These are phyloP conservation scores for Leptographium lundbergii DNA, from an alignment of 2,329 filamentous ascomycete species.

Conservation along the genomic window DNA sequence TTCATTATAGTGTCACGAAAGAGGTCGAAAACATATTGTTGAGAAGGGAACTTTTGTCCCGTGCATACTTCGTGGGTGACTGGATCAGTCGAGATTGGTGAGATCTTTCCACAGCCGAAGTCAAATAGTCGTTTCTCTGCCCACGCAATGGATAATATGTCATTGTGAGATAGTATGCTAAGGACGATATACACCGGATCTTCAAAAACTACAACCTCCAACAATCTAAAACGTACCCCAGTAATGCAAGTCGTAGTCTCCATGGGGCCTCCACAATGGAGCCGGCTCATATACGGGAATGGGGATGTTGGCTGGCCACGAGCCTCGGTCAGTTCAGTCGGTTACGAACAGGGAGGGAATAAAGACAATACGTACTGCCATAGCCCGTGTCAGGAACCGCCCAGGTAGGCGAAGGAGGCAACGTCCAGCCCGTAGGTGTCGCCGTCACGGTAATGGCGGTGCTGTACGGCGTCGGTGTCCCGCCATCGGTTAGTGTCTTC, in stretches of 20 bases:
- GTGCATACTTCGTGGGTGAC: too few relatives aligned
- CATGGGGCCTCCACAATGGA: slow-evolving; percentile 19
- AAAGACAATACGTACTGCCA: slow-evolving; percentile 13
- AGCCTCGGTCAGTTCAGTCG: not conserved
- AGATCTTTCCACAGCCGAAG: too few relatives aligned
- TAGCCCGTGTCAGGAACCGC: slow-evolving; percentile 19
- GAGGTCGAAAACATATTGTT: too few relatives aligned
- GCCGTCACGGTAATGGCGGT: slow-evolving; percentile 20
- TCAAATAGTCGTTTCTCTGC: too few relatives aligned
- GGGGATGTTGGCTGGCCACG: slow-evolving; percentile 13
- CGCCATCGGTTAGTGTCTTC: slow-evolving; percentile 2
- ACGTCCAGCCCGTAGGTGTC: slow-evolving; percentile 16
- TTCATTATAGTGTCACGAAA: too few relatives aligned
- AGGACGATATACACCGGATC: too few relatives aligned
- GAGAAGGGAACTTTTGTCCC: too few relatives aligned
- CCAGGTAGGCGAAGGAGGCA: slow-evolving; percentile 19
- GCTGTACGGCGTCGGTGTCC: slow-evolving; percentile 15
- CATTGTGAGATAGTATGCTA: too few relatives aligned
- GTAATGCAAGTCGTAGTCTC: slow-evolving; percentile 19
- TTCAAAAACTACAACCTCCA: too few relatives aligned
- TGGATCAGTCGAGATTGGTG: too few relatives aligned
- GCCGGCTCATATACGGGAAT: slow-evolving; percentile 21
- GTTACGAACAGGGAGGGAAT: not conserved
- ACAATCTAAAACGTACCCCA: slow-evolving; percentile 16
- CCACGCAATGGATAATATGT: too few relatives aligned